phyloP scores from a whole-genome alignment of 2,329 filamentous ascomycete species.

The Colletotrichum sp. region DNA sequence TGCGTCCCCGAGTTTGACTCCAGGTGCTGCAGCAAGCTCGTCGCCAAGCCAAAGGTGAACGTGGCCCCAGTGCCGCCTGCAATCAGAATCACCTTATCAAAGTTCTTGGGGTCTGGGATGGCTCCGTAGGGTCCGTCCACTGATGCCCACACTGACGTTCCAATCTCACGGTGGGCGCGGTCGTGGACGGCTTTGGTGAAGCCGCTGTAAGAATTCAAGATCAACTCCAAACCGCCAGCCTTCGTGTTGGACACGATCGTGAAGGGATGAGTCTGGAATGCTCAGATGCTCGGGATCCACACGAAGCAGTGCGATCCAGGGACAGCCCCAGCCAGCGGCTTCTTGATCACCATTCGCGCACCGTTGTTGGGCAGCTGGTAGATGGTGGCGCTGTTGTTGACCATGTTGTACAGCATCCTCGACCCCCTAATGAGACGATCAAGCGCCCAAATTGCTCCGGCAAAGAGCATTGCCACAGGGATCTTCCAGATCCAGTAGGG shows the following conservation, averaged over 20 bases:
- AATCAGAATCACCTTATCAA: slow-evolving; percentile 24
- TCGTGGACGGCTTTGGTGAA: slow-evolving; percentile 55
- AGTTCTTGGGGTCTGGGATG: slow-evolving; percentile 44
- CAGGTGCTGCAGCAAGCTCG: neutral
- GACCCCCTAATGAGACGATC: slow-evolving; percentile 47
- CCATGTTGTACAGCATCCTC: slow-evolving; percentile 31
- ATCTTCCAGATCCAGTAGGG: slow-evolving; percentile 42
- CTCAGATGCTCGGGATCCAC: slow-evolving; percentile 58
- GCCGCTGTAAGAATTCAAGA: slow-evolving; percentile 54
- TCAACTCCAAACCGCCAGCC: slow-evolving; percentile 46
- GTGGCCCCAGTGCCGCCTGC: slow-evolving; percentile 28
- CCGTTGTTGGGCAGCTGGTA: slow-evolving; percentile 48
- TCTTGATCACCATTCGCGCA: slow-evolving; percentile 50
- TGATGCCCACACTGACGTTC: slow-evolving; percentile 47
- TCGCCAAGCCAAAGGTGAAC: slow-evolving; percentile 26
- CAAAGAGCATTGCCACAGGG: slow-evolving; percentile 42
- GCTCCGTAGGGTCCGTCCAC: slow-evolving; percentile 60
- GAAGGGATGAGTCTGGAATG: slow-evolving; percentile 59
- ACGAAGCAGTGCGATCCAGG: slow-evolving; percentile 52
- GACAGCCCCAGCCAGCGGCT: slow-evolving; percentile 30
- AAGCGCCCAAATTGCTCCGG: slow-evolving; percentile 43
- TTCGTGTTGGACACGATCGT: slow-evolving; percentile 51
- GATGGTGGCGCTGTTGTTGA: slow-evolving; percentile 45
- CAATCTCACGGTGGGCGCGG: slow-evolving; percentile 44
- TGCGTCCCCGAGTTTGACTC: neutral